phyloP scores from a whole-genome alignment of 2,329 filamentous ascomycete genomes.

The Clarireedia hainanense region DNA sequence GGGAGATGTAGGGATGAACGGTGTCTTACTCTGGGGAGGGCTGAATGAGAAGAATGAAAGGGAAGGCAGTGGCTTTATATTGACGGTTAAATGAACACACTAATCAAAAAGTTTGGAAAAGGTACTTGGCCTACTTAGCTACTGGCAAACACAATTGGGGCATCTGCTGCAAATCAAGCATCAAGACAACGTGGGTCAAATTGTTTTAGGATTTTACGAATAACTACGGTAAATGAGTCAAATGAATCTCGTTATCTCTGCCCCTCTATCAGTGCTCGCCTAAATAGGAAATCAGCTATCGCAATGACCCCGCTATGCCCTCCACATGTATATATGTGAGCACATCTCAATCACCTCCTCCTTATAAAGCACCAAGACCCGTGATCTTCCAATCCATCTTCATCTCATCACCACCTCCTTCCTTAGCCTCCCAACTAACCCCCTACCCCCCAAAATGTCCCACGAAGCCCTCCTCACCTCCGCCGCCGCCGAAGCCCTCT shows the following conservation, averaged over 20 bases:
- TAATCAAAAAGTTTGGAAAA: background rate
- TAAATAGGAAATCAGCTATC: background rate
- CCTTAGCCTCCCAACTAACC: background rate
- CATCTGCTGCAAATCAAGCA: background rate
- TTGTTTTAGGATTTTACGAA: background rate
- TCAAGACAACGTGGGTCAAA: background rate
- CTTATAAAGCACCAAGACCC: too few species aligned
- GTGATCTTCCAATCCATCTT: background rate
- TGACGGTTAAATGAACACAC: conserved; percentile 39
- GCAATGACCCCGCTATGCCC: too few species aligned
- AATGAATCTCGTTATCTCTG: background rate
- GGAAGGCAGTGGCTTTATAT: conserved; percentile 56
- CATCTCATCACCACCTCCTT: too few species aligned
- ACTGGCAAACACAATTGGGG: too few species aligned
- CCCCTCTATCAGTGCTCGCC: background rate
- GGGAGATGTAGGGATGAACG: conserved; percentile 51
- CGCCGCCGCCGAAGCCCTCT: conserved; percentile 17
- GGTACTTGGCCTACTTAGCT: too few species aligned
- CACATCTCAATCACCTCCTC: too few species aligned
- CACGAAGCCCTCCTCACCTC: conserved; percentile 23
- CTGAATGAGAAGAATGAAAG: conserved; percentile 42
- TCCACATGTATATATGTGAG: too few species aligned
- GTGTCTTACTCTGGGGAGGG: conserved; percentile 54
- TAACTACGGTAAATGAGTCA: background rate
- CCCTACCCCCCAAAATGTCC: conserved; percentile 13